Conservation (phyloP, 192 early-diverging fungal species). For the Dimargaris xerosporica region DNA sequence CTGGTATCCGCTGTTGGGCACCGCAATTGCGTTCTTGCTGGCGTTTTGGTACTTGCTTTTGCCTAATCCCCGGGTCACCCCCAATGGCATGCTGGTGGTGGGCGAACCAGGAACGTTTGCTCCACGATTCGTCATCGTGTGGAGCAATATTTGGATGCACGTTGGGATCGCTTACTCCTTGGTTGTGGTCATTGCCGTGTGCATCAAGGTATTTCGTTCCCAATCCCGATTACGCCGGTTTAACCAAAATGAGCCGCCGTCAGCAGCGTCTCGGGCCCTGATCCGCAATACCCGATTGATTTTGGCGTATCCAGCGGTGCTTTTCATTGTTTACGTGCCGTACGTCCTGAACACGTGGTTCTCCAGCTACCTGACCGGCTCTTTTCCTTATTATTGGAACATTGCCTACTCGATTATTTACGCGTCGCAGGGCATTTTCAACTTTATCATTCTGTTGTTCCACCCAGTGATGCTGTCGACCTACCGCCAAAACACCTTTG, state of each 20-base stretch:
- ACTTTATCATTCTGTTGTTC: slow-evolving; percentile 7
- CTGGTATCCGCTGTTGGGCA: slow-evolving; percentile 4
- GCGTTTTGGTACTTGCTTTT: background rate
- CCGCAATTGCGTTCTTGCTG: background rate
- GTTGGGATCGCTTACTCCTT: slow-evolving; percentile 1
- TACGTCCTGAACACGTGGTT: slow-evolving; percentile 3
- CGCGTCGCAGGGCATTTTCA: slow-evolving; percentile 1
- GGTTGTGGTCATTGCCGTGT: background rate
- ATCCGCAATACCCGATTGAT: slow-evolving; percentile 11
- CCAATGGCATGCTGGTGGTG: background rate
- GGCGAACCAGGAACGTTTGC: background rate
- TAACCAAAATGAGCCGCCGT: background rate
- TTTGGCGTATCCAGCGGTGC: slow-evolving; percentile 5
- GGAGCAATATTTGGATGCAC: slow-evolving; percentile 6
- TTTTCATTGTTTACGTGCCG: slow-evolving; percentile 7
- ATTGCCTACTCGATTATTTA: background rate
- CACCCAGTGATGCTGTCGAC: slow-evolving; percentile 10
- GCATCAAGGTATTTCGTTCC: background rate
- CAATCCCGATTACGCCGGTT: background rate
- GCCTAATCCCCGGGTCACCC: background rate
- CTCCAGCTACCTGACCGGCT: background rate
- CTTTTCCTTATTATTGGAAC: background rate
- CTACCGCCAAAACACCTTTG: slow-evolving; percentile 5
- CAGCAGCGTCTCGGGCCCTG: slow-evolving; percentile 1
- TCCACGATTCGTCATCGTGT: background rate